Conservation (phyloP, 805 yeast species). For the Naumovozyma dairenensis region DNA sequence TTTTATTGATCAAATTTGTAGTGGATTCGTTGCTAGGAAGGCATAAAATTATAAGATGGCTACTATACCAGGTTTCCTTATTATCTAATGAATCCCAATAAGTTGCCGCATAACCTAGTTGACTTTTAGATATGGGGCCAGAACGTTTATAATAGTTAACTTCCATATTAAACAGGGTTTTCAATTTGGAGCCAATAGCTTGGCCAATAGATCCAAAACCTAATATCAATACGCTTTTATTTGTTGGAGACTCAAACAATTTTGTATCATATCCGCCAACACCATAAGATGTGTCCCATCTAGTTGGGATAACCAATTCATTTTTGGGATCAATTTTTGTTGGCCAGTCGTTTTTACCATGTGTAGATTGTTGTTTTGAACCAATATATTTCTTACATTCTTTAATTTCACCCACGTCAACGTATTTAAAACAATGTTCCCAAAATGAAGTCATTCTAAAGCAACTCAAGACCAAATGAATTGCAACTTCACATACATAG, state of each 20-base stretch:
- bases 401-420: constrained; percentile 35
- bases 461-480: constrained; percentile 46
- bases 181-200: constrained; percentile 47
- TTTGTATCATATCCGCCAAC: no score
- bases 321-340: neutral
- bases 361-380: constrained; percentile 13
- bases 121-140: constrained; percentile 28
- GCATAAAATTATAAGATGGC: constrained; percentile 54
- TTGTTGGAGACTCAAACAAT: constrained; percentile 41
- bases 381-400: constrained; percentile 35
- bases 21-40: constrained; percentile 59
- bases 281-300: constrained; percentile 34
- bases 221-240: constrained; percentile 50
- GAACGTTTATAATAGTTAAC: constrained; percentile 53
- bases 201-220: constrained; percentile 75
- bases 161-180: constrained; percentile 48
- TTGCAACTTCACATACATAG: constrained; percentile 66
- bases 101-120: constrained; percentile 37
- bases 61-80: constrained; percentile 29
- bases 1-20: constrained; percentile 40
- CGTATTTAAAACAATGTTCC: constrained; percentile 33
- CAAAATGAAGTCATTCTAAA: constrained; percentile 48
- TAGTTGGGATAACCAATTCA: constrained; percentile 9
- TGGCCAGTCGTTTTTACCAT: constrained; percentile 1
- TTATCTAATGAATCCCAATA: constrained; percentile 39